Base-by-base conservation (phyloP, 768 basidiomycete genomes). In the Phlebiopsis gigantea region DNA sequence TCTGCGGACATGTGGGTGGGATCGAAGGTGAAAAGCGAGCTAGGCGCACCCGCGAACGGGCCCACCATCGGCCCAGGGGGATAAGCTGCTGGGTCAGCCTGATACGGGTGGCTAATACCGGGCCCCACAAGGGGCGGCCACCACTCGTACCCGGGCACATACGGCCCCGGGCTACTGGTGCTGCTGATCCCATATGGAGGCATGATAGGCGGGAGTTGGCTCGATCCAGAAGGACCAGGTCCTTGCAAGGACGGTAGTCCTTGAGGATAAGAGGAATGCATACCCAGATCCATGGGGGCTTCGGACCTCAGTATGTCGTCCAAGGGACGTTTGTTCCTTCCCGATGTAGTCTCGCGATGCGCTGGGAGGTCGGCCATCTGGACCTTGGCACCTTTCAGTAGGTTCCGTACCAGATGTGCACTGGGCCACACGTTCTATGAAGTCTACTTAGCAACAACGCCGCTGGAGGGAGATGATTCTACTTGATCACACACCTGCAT, bases 371-470 rank as follows among this genome's bases (percentile, higher is more conserved):
- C 57, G 56, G 79, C 73, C 12, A 79, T 71, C 26, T 79, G 79
- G 29, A 87, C 73, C 63, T 83, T 81, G 34, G 81, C 85, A 9
- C 87, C 86, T 65, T 84, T 80, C 50, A 90, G 70, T 26, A 90
- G 72, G 43, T 85, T 83, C 72, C 79, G 82, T 44, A 83, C 81
- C 31, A 85, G 80, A 17, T 76, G 73, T 21, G 87, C 86, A 63
- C 81, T 85, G 1, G 88, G 85, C 88, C 88, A 90, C 26, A 84
- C 77, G 53, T 75, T 70, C 87, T 88, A 46, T 31, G 31, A 41
- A 12, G 1, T n/a, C n/a, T n/a, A n/a, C n/a, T n/a, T n/a, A n/a
- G n/a, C n/a, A n/a, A n/a, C n/a, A n/a, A n/a, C n/a, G n/a, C n/a
- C n/a, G n/a, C n/a, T n/a, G n/a, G n/a, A n/a, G n/a, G n/a, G n/a